Conservation (phyloP, 306 rosid species). For the Mimosa pudica region DNA sequence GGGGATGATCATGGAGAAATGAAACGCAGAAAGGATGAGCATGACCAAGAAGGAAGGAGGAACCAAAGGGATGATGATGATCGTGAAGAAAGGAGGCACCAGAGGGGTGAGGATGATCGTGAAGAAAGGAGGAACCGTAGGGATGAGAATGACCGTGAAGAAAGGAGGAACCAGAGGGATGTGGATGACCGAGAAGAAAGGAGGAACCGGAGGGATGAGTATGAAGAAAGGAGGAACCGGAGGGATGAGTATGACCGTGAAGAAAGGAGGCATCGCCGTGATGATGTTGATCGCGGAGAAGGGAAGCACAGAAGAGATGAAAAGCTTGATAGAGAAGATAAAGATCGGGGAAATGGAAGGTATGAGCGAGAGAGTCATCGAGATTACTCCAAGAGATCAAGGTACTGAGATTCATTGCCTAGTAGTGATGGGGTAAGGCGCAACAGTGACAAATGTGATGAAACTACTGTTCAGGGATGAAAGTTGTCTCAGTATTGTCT, state of each 20-base stretch:
- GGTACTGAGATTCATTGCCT: neutral
- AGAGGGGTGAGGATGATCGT: slow-evolving; percentile 19
- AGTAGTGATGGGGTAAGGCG: neutral
- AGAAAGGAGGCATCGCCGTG: neutral
- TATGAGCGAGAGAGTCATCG: neutral
- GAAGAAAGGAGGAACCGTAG: slow-evolving; percentile 1
- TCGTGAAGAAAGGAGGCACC: neutral
- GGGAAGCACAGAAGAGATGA: slow-evolving; percentile 16
- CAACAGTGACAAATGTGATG: neutral
- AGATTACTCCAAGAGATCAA: neutral
- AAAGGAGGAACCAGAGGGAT: neutral
- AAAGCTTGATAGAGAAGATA: neutral
- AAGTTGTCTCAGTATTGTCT: neutral
- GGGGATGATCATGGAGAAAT: slow-evolving; percentile 12
- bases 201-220: slow-evolving; percentile 20
- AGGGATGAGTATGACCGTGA: slow-evolving; percentile 25
- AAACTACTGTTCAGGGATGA: neutral
- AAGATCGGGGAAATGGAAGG: neutral
- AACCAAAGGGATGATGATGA: slow-evolving; percentile 12
- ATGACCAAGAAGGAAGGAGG: neutral
- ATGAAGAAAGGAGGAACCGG: neutral
- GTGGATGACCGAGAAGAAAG: neutral
- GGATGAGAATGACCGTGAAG: slow-evolving; percentile 24
- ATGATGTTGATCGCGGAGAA: slow-evolving; percentile 25
- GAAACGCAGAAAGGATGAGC: neutral